A percentile compares a stretch with the other conserved stretches of the same genome.
These are phyloP conservation scores for Raffaelea albimanens DNA, from an alignment of 2,329 filamentous ascomycete species.

Conservation along the genomic window DNA sequence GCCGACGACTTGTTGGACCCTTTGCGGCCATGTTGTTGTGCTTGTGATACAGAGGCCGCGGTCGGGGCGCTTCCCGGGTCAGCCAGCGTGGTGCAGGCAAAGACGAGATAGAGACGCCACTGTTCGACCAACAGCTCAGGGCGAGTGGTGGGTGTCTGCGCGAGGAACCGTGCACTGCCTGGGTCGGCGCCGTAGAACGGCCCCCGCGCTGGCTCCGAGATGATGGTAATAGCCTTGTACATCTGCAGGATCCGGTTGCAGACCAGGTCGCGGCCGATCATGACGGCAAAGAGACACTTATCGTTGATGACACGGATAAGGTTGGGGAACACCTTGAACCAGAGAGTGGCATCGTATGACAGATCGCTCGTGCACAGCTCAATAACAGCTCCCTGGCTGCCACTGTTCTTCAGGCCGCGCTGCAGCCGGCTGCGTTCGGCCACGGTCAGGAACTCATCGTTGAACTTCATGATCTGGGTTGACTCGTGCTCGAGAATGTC, in stretches of 20 bases:
- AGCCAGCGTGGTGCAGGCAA: slow-evolving; percentile 90
- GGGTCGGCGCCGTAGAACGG: slow-evolving; percentile 54
- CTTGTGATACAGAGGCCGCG: slow-evolving; percentile 36
- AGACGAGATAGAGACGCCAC: slow-evolving; percentile 95
- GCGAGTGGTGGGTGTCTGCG: slow-evolving; percentile 57
- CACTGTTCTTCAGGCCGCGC: slow-evolving; percentile 76
- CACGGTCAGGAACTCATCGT: slow-evolving; percentile 82
- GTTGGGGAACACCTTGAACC: slow-evolving; percentile 98
- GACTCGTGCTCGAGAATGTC: slow-evolving; percentile 87
- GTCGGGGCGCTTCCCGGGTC: slow-evolving; percentile 63
- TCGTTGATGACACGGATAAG: slow-evolving; percentile 85
- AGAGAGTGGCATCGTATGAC: slow-evolving; percentile 87
- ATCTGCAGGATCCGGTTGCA: slow-evolving; percentile 89
- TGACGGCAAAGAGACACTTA: slow-evolving; percentile 83
- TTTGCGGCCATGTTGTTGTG: slow-evolving; percentile 67
- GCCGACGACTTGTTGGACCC: slow-evolving; percentile 59
- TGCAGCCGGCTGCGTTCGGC: slow-evolving; percentile 89
- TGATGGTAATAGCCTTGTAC: slow-evolving; percentile 70
- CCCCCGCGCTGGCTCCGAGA: slow-evolving; percentile 65
- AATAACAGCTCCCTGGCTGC: slow-evolving; percentile 75
- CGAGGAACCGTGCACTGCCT: slow-evolving; percentile 39
- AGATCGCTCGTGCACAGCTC: slow-evolving; percentile 94
- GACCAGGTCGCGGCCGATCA: slow-evolving; percentile 81
- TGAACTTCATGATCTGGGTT: slow-evolving; percentile 79
- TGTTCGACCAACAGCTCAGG: slow-evolving; percentile 89